Percentiles rank a stretch among this genome's conserved stretches.
These are phyloP conservation scores for Volvariella volvacea DNA, from an alignment of 1,284 basidiomycete species.

Conservation along the genomic window DNA sequence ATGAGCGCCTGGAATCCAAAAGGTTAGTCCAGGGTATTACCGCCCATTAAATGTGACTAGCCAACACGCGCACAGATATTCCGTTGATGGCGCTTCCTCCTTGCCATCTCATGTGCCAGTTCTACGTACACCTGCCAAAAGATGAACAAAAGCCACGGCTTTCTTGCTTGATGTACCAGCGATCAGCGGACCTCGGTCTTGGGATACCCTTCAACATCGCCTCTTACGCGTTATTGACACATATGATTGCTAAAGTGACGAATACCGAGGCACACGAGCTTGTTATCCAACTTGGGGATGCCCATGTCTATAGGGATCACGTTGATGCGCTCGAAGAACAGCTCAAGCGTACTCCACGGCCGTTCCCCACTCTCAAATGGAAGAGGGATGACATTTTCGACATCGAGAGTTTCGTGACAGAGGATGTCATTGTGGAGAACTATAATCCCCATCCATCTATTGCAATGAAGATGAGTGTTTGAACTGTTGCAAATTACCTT, in stretches of 20 bases:
- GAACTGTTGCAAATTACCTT: background rate
- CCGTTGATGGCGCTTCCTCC: conserved; percentile 94
- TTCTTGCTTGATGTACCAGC: conserved; percentile 96
- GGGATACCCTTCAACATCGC: conserved; percentile 99
- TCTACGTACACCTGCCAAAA: conserved; percentile 87
- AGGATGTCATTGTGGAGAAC: conserved; percentile 82
- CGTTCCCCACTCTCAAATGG: conserved; percentile 82
- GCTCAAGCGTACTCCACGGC: conserved; percentile 69
- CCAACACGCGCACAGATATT: conserved; percentile 55
- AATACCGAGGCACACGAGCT: conserved; percentile 84
- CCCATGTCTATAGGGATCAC: conserved; percentile 95
- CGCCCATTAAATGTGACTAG: conserved; percentile 1
- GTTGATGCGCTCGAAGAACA: conserved; percentile 82
- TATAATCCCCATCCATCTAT: conserved; percentile 86
- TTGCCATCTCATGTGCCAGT: conserved; percentile 98
- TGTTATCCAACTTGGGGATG: conserved; percentile 91
- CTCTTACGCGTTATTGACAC: conserved; percentile 92
- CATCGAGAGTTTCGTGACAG: conserved; percentile 80
- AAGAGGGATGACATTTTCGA: conserved; percentile 54
- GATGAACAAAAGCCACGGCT: conserved; percentile 59
- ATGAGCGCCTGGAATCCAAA: conserved; percentile 97
- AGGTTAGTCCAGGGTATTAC: conserved; percentile 43
- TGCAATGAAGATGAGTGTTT: conserved; percentile 98
- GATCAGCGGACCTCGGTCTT: conserved; percentile 94
- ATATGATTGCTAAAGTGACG: conserved; percentile 94